A percentile compares a stretch with the other conserved stretches of the same genome.
phyloP scores from a whole-genome alignment of 306 rosid genomes.

The Pueraria montana region DNA sequence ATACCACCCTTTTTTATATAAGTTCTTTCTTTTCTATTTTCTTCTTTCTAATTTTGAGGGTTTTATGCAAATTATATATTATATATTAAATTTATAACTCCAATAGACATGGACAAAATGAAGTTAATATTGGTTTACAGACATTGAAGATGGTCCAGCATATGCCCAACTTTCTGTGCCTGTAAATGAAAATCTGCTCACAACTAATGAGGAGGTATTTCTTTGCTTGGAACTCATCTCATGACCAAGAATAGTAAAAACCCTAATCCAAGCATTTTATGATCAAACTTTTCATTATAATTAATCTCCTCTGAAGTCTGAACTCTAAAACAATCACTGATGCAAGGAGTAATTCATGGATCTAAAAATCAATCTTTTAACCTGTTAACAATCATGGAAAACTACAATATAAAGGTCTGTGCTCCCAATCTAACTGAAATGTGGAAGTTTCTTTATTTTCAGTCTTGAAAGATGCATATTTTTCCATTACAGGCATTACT shows the following conservation, averaged over 20 bases:
- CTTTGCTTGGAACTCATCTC: constrained; percentile 16
- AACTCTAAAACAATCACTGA: not conserved
- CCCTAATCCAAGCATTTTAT: constrained; percentile 16
- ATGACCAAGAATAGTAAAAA: not conserved
- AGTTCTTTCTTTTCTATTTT: not conserved
- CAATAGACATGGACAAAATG: constrained; percentile 25
- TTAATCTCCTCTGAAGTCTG: constrained; percentile 16
- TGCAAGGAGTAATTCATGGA: constrained; percentile 15
- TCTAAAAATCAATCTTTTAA: constrained; percentile 22
- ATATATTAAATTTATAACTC: constrained; percentile 19
- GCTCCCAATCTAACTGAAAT: constrained; percentile 12
- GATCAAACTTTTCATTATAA: constrained; percentile 21
- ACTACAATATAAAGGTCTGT: not conserved
- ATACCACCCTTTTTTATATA: constrained; percentile 10
- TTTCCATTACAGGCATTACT: not conserved
- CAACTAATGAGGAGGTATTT: constrained; percentile 60
- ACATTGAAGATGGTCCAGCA: constrained; percentile 61
- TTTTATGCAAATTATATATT: constrained; percentile 24
- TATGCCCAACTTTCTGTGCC: constrained; percentile 65
- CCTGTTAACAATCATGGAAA: not conserved
- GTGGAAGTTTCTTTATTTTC: constrained; percentile 26
- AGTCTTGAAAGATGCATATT: constrained; percentile 9
- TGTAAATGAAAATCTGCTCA: constrained; percentile 67
- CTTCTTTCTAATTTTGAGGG: constrained; percentile 12
- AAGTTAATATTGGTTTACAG: constrained; percentile 52